Evolutionary conservation across 139 green algal species (phyloP).

Genomic region (Chlamydomonas incerta): DNA sequence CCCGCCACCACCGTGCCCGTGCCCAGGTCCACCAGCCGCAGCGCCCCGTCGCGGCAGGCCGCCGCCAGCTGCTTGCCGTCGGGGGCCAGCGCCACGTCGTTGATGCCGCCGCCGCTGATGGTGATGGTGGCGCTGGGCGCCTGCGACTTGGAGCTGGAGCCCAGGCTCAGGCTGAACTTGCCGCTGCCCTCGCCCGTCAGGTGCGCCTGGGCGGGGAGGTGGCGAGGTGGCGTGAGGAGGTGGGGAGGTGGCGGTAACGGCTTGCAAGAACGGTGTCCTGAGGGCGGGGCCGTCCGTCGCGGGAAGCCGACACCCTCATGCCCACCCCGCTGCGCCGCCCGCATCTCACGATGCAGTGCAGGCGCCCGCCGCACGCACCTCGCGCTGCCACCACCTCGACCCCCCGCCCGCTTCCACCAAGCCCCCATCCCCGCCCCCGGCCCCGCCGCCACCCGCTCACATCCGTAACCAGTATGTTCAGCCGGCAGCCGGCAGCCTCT

Average conservation of each 20-base stretch:
- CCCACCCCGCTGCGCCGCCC: too few species aligned
- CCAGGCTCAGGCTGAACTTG: conserved; percentile 64
- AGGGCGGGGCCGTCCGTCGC: too few species aligned
- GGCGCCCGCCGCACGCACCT: too few species aligned
- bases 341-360: too few species aligned
- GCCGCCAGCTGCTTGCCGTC: conserved; percentile 81
- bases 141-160: conserved; percentile 48
- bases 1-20: conserved; percentile 51
- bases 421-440: too few species aligned
- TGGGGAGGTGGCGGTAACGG: too few species aligned
- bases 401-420: too few species aligned
- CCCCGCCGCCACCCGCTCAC: too few species aligned
- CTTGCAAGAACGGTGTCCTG: neutral
- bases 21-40: conserved; percentile 78
- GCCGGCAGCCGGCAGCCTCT: too few species aligned
- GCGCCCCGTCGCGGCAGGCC: conserved; percentile 79
- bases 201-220: neutral
- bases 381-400: too few species aligned
- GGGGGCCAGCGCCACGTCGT: conserved; percentile 77
- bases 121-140: conserved; percentile 15
- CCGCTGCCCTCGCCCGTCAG: conserved; percentile 46
- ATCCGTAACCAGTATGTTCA: too few species aligned
- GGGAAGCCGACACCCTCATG: too few species aligned
- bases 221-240: neutral
- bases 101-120: conserved; percentile 68